Conservation (phyloP, 2,329 filamentous ascomycete genomes). For the Aspergillus brunneoviolaceus region DNA sequence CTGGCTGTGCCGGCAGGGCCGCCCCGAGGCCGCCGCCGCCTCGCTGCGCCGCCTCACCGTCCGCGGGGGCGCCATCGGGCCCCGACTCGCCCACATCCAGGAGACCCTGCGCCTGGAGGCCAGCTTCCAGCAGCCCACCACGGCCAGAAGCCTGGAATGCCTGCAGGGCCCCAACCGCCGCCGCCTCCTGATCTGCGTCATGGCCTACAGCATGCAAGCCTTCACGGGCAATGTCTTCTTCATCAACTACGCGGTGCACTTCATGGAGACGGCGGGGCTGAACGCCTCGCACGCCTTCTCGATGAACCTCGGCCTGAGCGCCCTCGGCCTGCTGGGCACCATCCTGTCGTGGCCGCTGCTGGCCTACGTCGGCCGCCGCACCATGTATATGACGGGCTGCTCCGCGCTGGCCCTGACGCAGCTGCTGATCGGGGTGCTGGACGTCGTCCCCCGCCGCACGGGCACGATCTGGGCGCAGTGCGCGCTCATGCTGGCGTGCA, state of each 20-base stretch:
- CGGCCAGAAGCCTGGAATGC: slow-evolving; percentile 25
- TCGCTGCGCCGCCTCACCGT: slow-evolving; percentile 23
- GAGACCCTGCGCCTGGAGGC: slow-evolving; percentile 29
- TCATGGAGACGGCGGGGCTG: slow-evolving; percentile 36
- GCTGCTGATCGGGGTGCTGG: slow-evolving; percentile 41
- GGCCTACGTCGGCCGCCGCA: slow-evolving; percentile 39
- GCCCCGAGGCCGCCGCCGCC: slow-evolving; percentile 17
- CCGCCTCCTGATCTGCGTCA: slow-evolving; percentile 27
- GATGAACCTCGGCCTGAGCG: slow-evolving; percentile 44
- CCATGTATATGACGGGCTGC: slow-evolving; percentile 42
- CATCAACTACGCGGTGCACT: slow-evolving; percentile 32
- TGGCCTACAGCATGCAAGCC: slow-evolving; percentile 33
- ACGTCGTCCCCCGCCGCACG: slow-evolving; percentile 35
- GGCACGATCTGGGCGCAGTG: slow-evolving; percentile 42
- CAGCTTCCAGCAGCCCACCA: slow-evolving; percentile 16
- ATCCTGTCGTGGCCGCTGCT: slow-evolving; percentile 44
- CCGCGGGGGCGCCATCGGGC: slow-evolving; percentile 17
- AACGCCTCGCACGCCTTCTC: slow-evolving; percentile 25
- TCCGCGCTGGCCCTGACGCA: slow-evolving; percentile 34
- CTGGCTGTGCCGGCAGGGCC: slow-evolving; percentile 25
- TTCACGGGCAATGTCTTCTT: slow-evolving; percentile 30
- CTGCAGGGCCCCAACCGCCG: slow-evolving; percentile 29
- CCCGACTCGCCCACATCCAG: slow-evolving; percentile 28
- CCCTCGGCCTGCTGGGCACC: slow-evolving; percentile 45
- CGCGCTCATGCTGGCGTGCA: slow-evolving; percentile 33